A percentile compares a stretch with the other conserved stretches of the same genome.
Evolutionary conservation across 257 asterid species (phyloP).

Genomic region (Salvia rosmarinus): DNA sequence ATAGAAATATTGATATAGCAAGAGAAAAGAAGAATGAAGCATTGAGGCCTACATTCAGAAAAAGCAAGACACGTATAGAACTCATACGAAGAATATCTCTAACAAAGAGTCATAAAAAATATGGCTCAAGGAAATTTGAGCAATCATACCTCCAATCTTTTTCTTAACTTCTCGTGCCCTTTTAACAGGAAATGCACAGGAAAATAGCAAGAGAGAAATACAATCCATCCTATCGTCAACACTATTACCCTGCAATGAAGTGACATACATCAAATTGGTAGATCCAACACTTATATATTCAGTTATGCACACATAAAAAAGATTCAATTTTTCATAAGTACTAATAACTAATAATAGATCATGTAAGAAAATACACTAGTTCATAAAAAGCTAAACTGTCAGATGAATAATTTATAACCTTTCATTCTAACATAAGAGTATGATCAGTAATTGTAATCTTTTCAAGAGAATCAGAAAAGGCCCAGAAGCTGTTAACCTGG

Average conservation of each 20-base stretch:
- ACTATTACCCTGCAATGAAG: slow-evolving; percentile 78
- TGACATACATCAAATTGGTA: slow-evolving; percentile 35
- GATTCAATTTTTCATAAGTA: background rate
- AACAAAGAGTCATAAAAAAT: background rate
- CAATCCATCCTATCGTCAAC: slow-evolving; percentile 88
- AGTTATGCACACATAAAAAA: background rate
- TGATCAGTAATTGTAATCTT: background rate
- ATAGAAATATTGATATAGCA: slow-evolving; percentile 17
- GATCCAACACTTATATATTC: slow-evolving; percentile 5
- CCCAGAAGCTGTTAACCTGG: slow-evolving; percentile 14
- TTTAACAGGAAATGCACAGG: slow-evolving; percentile 90
- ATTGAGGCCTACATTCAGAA: background rate
- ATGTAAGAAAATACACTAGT: background rate
- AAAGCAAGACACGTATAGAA: slow-evolving; percentile 5
- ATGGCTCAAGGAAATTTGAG: slow-evolving; percentile 21
- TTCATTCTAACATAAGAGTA: background rate
- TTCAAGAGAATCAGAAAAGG: slow-evolving; percentile 12
- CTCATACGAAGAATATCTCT: background rate
- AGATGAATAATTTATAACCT: background rate
- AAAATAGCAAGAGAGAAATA: slow-evolving; percentile 89
- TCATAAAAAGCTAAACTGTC: background rate
- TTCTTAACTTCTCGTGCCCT: slow-evolving; percentile 84
- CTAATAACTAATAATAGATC: background rate
- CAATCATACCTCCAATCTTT: slow-evolving; percentile 79
- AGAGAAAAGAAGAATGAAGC: slow-evolving; percentile 22